Conservation (phyloP, 2,329 filamentous ascomycete genomes). For the Aspergillus udagawae region DNA sequence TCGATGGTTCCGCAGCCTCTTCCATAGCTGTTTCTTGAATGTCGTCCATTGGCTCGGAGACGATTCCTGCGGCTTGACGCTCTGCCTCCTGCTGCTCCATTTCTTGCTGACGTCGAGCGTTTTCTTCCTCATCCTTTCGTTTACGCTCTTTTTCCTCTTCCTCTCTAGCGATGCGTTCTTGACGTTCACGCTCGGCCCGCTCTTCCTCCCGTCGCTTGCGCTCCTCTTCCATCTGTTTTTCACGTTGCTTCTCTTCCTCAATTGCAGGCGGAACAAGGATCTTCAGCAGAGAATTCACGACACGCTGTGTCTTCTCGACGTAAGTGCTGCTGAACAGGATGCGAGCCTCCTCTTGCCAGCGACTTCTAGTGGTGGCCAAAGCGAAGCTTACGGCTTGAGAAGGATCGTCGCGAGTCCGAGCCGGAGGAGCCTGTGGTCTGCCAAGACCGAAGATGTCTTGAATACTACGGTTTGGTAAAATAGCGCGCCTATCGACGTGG, state of each 20-base stretch:
- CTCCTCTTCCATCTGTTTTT: constrained; percentile 55
- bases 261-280: constrained; percentile 79
- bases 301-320: constrained; percentile 64
- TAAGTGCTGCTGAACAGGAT: constrained; percentile 72
- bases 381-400: constrained; percentile 73
- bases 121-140: constrained; percentile 64
- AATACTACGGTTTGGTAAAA: constrained; percentile 49
- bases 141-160: constrained; percentile 69
- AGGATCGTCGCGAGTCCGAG: constrained; percentile 45
- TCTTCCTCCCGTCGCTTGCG: constrained; percentile 57
- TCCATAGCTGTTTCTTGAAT: constrained; percentile 54
- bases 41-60: constrained; percentile 67
- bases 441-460: constrained; percentile 44
- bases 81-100: constrained; percentile 61
- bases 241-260: constrained; percentile 69
- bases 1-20: constrained; percentile 29
- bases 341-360: constrained; percentile 87
- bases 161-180: constrained; percentile 63
- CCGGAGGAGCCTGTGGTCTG: constrained; percentile 26
- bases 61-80: constrained; percentile 41
- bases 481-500: constrained; percentile 50
- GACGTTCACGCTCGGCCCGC: constrained; percentile 57
- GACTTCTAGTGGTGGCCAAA: constrained; percentile 64
- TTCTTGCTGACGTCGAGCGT: constrained; percentile 57
- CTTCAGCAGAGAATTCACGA: constrained; percentile 66